Evolutionary conservation across 495 filamentous ascomycete species (phyloP).

Genomic region (Penicillium samsonianum): DNA sequence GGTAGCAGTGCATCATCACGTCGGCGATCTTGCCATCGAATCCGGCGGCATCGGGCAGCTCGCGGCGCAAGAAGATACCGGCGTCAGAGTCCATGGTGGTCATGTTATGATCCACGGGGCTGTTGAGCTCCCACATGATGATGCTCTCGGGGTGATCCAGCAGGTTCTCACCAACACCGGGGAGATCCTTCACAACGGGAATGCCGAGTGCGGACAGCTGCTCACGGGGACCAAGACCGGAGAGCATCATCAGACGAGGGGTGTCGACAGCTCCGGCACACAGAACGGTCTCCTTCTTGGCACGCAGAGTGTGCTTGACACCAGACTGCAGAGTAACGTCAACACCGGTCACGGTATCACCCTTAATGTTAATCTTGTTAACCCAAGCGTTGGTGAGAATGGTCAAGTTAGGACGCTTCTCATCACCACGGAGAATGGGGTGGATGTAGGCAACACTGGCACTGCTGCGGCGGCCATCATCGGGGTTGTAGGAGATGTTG

Average conservation of each 20-base stretch:
- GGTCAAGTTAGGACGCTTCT: slow-evolving; percentile 74
- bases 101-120: slow-evolving; percentile 70
- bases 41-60: slow-evolving; percentile 61
- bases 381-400: slow-evolving; percentile 81
- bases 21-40: slow-evolving; percentile 70
- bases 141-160: slow-evolving; percentile 77
- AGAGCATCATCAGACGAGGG: slow-evolving; percentile 70
- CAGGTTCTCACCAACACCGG: slow-evolving; percentile 78
- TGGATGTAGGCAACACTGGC: slow-evolving; percentile 86
- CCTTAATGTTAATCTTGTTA: slow-evolving; percentile 67
- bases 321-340: slow-evolving; percentile 67
- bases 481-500: slow-evolving; percentile 79
- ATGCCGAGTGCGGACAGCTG: slow-evolving; percentile 68
- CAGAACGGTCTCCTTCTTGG: slow-evolving; percentile 72
- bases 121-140: slow-evolving; percentile 83
- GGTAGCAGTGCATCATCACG: slow-evolving; percentile 91
- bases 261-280: slow-evolving; percentile 80
- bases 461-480: slow-evolving; percentile 74
- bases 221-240: slow-evolving; percentile 69
- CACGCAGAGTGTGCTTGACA: slow-evolving; percentile 56
- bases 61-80: slow-evolving; percentile 78
- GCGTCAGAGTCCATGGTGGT: slow-evolving; percentile 86
- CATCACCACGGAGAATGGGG: slow-evolving; percentile 73
- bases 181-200: slow-evolving; percentile 67
- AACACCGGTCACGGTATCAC: slow-evolving; percentile 64